Conservation (phyloP, 1,139 yeast genomes). For the Yarrowia galli region DNA sequence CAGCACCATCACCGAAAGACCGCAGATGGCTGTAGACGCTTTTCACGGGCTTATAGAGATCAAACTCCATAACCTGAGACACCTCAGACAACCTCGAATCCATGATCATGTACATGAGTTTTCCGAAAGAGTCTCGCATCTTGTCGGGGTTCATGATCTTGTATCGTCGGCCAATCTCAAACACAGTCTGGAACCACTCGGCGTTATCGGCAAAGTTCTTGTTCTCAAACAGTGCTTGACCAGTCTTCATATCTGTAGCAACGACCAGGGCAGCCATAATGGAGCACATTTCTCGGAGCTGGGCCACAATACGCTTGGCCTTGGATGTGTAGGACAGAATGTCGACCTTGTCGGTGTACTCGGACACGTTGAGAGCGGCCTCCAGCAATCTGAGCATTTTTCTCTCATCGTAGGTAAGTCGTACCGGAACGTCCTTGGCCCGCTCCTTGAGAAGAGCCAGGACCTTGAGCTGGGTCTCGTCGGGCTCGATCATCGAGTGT, state of each 20-base stretch:
- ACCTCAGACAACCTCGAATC: conserved; percentile 76
- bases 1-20: conserved; percentile 40
- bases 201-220: conserved; percentile 70
- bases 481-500: conserved; percentile 44
- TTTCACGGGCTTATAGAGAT: conserved; percentile 69
- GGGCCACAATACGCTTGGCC: conserved; percentile 69
- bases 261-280: conserved; percentile 75
- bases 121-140: conserved; percentile 77
- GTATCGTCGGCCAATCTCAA: conserved; percentile 78
- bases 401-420: conserved; percentile 70
- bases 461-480: conserved; percentile 42
- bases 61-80: conserved; percentile 71
- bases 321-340: conserved; percentile 67
- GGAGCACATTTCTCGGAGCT: conserved; percentile 74
- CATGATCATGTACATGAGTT: conserved; percentile 80
- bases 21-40: conserved; percentile 57
- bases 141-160: conserved; percentile 81
- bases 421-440: conserved; percentile 66
- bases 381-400: conserved; percentile 66
- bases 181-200: conserved; percentile 69
- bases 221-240: conserved; percentile 65
- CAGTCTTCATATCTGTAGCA: conserved; percentile 72
- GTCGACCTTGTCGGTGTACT: conserved; percentile 77
- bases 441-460: conserved; percentile 56
- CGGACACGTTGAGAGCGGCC: conserved; percentile 76